Conservation (phyloP, 2,329 filamentous ascomycete genomes). For the Juglanconis sp. region DNA sequence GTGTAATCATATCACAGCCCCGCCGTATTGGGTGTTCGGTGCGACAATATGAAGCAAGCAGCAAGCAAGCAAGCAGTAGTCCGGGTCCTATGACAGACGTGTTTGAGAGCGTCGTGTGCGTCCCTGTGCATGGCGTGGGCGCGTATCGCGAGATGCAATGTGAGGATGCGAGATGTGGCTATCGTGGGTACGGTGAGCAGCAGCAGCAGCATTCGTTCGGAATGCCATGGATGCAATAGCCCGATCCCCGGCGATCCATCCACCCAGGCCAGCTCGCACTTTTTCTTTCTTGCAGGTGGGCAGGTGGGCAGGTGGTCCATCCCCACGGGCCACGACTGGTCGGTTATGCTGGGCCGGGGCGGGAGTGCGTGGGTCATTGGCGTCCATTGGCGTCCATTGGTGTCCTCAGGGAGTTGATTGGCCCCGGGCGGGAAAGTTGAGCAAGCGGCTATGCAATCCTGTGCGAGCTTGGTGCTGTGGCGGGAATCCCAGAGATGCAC, state of each 20-base stretch:
- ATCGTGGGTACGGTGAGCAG: constrained; percentile 7
- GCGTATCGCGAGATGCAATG: background rate
- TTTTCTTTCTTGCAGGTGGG: background rate
- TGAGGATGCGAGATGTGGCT: background rate
- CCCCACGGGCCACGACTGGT: background rate
- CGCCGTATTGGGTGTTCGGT: background rate
- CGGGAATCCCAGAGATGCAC: background rate
- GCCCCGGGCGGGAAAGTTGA: background rate
- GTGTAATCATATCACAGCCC: background rate
- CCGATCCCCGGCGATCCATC: background rate
- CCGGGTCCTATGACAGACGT: background rate
- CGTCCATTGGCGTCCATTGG: background rate
- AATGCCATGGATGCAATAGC: background rate
- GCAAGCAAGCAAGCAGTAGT: background rate
- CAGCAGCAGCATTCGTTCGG: background rate
- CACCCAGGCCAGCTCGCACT: background rate
- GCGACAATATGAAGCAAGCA: background rate
- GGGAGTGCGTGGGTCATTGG: background rate
- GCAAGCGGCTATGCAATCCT: constrained; percentile 2
- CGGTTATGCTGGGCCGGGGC: background rate
- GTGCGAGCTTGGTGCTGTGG: background rate
- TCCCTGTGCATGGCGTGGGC: background rate
- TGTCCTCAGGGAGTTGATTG: background rate
- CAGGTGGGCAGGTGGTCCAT: too few relatives aligned
- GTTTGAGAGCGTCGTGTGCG: too few relatives aligned